Evolutionary conservation across 1,284 basidiomycete genomes (phyloP), one percentile per base, ranked within the genome.

Genomic region (Ustilago vetiveriae): DNA sequence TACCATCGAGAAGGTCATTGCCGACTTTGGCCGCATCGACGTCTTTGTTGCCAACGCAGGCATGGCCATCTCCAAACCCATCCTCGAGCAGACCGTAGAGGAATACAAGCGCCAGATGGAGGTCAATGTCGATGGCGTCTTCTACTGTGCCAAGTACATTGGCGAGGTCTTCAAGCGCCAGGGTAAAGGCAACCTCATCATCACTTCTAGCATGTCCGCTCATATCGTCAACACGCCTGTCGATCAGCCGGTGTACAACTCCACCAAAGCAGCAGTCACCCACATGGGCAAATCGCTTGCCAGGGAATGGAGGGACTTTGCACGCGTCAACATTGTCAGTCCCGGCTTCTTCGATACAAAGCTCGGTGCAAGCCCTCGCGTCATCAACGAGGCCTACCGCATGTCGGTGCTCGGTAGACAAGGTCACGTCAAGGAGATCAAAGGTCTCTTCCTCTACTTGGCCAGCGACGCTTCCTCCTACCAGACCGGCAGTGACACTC

Each of bases 291-390:
- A 72, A 42, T 63, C 53, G 11, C 64, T 78, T 13, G 75, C 75
- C 0, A 50, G 74, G 13, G 75, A 78, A 26, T 78, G 74, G 74
- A 47, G 74, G n/a, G 52, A 78, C 17, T 80, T 82, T 58, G 81
- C 82, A 3, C 72, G 82, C 2, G 75, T 79, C 64, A 82, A 82
- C 74, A 76, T 74, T 22, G 72, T 82, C 56, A 76, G 76, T 9
- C 82, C 82, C 3, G 81, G 81, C 4, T 80, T 77, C 72, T 72
- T 80, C 47, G 59, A 80, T 35, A 82, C 80, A 4, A 57, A 73
- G 39, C 67, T 81, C 52, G 79, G 78, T n/a, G 76, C 77, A 11
- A 63, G 71, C 6, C 57, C 57, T 11, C 44, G 44, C 8, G 49
- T 46, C 46, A 40, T 58, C 47, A 66, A 65, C 47, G 68, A 71